These are phyloP conservation scores for Rheum nobile DNA, from an alignment of 148 eudicot species.

Conservation along the genomic window DNA sequence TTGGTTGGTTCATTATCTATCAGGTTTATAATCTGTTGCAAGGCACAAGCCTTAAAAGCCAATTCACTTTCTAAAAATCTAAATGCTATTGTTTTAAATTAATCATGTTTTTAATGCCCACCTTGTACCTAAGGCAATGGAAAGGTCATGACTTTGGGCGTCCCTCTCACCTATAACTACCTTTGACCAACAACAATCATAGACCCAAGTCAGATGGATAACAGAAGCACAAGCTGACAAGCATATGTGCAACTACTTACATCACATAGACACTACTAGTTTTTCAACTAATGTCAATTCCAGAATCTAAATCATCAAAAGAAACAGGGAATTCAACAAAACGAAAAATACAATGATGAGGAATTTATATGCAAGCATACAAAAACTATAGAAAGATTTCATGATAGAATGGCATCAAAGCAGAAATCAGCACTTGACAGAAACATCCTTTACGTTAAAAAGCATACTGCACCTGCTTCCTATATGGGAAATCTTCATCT, in stretches of 20 bases:
- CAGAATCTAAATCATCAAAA: background rate
- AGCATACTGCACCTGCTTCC: slow-evolving; percentile 55
- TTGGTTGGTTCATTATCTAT: background rate
- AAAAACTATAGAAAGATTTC: background rate
- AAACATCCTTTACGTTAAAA: background rate
- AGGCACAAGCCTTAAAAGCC: background rate
- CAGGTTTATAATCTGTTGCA: background rate
- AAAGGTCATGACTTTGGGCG: background rate
- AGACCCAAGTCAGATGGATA: background rate
- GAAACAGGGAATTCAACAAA: background rate
- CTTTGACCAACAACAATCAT: background rate
- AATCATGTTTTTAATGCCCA: background rate
- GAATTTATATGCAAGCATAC: background rate
- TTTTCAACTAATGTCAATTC: background rate
- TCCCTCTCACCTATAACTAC: background rate
- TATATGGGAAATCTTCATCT: slow-evolving; percentile 61
- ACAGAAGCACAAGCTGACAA: background rate
- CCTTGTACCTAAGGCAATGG: background rate
- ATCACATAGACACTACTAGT: background rate
- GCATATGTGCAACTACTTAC: background rate
- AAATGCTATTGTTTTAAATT: background rate
- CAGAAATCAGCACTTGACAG: background rate
- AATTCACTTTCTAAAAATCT: background rate
- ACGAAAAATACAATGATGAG: background rate
- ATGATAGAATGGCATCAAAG: background rate